Conservation (phyloP, 768 basidiomycete species). For the Cantharellus anzutake region DNA sequence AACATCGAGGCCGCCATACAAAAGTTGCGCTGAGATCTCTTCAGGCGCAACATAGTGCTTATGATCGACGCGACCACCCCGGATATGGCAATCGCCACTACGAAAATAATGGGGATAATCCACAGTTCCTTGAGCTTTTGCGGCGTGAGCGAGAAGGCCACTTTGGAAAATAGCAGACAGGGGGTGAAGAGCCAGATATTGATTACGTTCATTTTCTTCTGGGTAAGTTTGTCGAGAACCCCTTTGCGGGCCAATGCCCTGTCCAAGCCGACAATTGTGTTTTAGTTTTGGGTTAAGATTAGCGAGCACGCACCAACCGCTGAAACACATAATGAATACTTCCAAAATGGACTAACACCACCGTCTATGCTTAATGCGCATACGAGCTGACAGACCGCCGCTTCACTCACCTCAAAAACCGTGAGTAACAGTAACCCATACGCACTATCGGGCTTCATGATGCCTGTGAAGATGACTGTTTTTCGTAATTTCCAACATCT, state of each 20-base stretch:
- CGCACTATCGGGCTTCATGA: too few relatives aligned
- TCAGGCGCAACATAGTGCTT: constrained; percentile 44
- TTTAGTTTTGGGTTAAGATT: background rate
- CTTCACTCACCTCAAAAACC: too few relatives aligned
- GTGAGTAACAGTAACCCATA: too few relatives aligned
- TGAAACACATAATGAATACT: constrained; percentile 70
- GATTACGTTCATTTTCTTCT: constrained; percentile 65
- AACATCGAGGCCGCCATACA: constrained; percentile 71
- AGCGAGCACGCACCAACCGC: constrained; percentile 29
- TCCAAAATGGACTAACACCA: constrained; percentile 57
- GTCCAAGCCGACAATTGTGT: background rate
- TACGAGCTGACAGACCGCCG: too few relatives aligned
- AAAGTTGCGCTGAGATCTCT: constrained; percentile 58
- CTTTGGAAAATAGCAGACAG: constrained; percentile 79
- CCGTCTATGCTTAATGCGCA: too few relatives aligned
- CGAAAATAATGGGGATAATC: constrained; percentile 74
- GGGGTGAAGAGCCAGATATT: constrained; percentile 84
- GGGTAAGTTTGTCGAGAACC: constrained; percentile 74
- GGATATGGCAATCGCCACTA: constrained; percentile 51
- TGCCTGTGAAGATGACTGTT: too few relatives aligned
- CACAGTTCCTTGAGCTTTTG: constrained; percentile 36
- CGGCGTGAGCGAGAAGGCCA: constrained; percentile 79
- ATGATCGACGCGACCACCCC: constrained; percentile 47
- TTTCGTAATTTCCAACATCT: too few relatives aligned
- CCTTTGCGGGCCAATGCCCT: constrained; percentile 54